Conservation (phyloP, 2,329 filamentous ascomycete genomes). For the Rasamsonia emersonii region DNA sequence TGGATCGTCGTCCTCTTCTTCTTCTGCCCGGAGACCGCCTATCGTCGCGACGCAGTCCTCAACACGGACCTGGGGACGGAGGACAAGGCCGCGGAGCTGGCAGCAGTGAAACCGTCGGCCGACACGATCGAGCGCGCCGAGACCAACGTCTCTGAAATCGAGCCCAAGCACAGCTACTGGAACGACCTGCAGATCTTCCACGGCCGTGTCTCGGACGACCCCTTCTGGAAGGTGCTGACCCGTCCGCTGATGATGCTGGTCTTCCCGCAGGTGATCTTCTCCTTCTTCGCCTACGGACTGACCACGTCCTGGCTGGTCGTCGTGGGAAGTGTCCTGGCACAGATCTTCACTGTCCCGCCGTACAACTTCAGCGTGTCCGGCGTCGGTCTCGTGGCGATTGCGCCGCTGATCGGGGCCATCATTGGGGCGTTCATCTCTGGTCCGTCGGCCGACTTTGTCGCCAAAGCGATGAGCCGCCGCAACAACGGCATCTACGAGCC, state of each 20-base stretch:
- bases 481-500: conserved; percentile 96
- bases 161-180: conserved; percentile 10
- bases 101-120: background rate
- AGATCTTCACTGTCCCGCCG: conserved; percentile 20
- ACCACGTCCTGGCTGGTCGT: conserved; percentile 18
- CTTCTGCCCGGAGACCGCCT: conserved; percentile 16
- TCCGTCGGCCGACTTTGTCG: conserved; percentile 75
- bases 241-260: conserved; percentile 24
- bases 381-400: conserved; percentile 80
- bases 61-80: conserved; percentile 6
- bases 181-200: conserved; percentile 13
- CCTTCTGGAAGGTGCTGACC: conserved; percentile 16
- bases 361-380: conserved; percentile 53
- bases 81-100: conserved; percentile 7
- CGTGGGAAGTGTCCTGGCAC: conserved; percentile 17
- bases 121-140: background rate
- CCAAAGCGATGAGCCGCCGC: conserved; percentile 67
- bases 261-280: conserved; percentile 20
- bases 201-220: conserved; percentile 11
- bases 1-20: conserved; percentile 17
- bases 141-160: conserved; percentile 4
- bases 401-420: conserved; percentile 79
- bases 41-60: conserved; percentile 20
- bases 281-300: conserved; percentile 18
- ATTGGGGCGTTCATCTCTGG: conserved; percentile 89